These are phyloP conservation scores for Juglanconis sp. DNA, from an alignment of 2,329 filamentous ascomycete genomes.

Conservation along the genomic window DNA sequence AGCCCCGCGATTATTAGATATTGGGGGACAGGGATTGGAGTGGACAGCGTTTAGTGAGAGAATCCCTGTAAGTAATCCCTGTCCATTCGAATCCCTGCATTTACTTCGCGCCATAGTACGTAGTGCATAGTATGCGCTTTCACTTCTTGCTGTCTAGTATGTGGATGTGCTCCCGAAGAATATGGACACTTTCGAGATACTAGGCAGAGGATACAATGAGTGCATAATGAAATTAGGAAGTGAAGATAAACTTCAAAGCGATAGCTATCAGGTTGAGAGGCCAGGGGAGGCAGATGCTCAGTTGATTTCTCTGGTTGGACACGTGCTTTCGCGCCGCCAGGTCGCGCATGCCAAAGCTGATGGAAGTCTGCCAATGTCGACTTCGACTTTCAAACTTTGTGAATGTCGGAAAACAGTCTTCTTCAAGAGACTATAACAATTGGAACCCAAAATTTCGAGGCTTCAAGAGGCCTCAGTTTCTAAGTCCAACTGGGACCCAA, in stretches of 20 bases:
- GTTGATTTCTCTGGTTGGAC: background rate
- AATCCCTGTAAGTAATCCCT: background rate
- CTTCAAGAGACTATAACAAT: no score
- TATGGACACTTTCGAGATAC: no score
- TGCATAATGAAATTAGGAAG: no score
- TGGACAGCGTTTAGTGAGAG: background rate
- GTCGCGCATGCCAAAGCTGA: background rate
- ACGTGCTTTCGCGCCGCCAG: background rate
- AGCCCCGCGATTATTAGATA: conserved; percentile 15
- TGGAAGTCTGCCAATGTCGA: background rate
- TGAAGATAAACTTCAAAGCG: no score
- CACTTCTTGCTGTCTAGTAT: no score
- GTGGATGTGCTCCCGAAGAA: no score
- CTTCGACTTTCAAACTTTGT: background rate
- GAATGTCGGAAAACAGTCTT: background rate
- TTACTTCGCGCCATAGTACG: no score
- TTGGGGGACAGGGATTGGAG: conserved; percentile 3
- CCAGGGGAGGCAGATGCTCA: no score
- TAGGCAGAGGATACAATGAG: no score
- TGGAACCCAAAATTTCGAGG: background rate
- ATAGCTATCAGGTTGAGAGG: no score
- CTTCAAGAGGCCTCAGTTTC: background rate
- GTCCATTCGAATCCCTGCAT: background rate
- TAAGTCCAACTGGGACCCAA: background rate
- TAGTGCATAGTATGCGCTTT: no score